Conservation (phyloP, 148 eudicot genomes). For the Rhododendron henanense region DNA sequence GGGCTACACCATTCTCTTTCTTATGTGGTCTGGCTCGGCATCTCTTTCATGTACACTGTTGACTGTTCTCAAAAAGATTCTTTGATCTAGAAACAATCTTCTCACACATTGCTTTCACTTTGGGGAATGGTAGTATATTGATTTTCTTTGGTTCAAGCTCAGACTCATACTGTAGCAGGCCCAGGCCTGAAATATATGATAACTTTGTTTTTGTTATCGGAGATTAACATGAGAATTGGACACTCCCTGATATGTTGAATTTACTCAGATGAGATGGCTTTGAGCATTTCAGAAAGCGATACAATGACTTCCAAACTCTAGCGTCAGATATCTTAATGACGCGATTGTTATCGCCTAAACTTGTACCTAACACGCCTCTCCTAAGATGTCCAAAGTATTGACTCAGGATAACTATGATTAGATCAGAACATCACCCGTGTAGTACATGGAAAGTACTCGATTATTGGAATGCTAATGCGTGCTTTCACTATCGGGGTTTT, state of each 20-base stretch:
- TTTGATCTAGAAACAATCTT: neutral
- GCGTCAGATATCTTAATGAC: neutral
- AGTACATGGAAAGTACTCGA: neutral
- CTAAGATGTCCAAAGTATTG: neutral
- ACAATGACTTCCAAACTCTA: neutral
- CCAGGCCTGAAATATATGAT: neutral
- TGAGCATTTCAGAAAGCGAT: neutral
- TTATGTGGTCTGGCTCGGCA: neutral
- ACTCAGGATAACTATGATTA: neutral
- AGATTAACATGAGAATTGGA: neutral
- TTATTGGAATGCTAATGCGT: no score
- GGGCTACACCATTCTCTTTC: neutral
- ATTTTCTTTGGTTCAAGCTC: slow-evolving; percentile 4
- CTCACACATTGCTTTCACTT: neutral
- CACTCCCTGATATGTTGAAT: neutral
- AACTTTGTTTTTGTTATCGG: neutral
- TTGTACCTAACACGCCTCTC: neutral
- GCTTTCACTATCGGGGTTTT: neutral
- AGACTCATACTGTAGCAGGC: neutral
- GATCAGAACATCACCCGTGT: neutral
- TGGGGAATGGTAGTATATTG: neutral
- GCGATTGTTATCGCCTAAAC: neutral
- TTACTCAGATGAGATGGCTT: neutral
- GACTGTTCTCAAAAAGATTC: neutral
- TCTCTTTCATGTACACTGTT: neutral